These are phyloP conservation scores for Trichomonas vaginalis DNA, from an alignment of 208 protist species.

Conservation along the genomic window DNA sequence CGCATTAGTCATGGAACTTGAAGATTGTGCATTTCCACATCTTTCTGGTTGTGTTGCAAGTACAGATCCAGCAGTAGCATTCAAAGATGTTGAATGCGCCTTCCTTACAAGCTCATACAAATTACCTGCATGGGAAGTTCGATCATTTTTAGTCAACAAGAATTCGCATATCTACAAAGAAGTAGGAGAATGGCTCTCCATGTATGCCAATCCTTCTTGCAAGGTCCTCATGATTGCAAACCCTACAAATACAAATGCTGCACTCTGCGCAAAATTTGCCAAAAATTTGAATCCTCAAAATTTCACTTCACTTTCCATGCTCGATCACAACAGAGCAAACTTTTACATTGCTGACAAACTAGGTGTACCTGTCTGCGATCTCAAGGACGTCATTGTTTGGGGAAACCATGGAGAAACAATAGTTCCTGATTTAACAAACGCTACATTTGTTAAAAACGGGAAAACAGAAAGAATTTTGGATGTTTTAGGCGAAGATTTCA, in stretches of 20 bases:
- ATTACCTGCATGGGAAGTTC: slow-evolving; percentile 70
- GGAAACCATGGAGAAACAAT: slow-evolving; percentile 69
- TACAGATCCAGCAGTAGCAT: neutral
- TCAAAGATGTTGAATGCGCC: slow-evolving; percentile 35
- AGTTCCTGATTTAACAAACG: slow-evolving; percentile 66
- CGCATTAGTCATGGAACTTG: slow-evolving; percentile 43
- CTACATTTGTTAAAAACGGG: slow-evolving; percentile 42
- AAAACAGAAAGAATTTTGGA: slow-evolving; percentile 38
- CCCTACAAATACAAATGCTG: slow-evolving; percentile 84
- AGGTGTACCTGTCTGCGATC: slow-evolving; percentile 30
- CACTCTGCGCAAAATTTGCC: slow-evolving; percentile 56
- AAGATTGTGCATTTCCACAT: slow-evolving; percentile 38
- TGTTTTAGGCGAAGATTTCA: slow-evolving; percentile 46
- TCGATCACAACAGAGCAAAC: slow-evolving; percentile 79
- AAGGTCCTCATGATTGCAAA: slow-evolving; percentile 55
- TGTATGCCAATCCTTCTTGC: slow-evolving; percentile 56
- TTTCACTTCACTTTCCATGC: slow-evolving; percentile 74
- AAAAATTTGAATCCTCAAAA: slow-evolving; percentile 45
- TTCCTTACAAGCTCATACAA: slow-evolving; percentile 61
- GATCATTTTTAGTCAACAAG: slow-evolving; percentile 74
- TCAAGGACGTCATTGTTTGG: slow-evolving; percentile 73
- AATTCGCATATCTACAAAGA: slow-evolving; percentile 77
- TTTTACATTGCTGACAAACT: slow-evolving; percentile 56
- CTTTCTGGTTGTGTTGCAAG: neutral
- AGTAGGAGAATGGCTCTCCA: slow-evolving; percentile 62